A percentile compares a stretch with the other conserved stretches of the same genome.
Conservation (phyloP, 495 filamentous ascomycete genomes). For the Rusavskia elegans region DNA sequence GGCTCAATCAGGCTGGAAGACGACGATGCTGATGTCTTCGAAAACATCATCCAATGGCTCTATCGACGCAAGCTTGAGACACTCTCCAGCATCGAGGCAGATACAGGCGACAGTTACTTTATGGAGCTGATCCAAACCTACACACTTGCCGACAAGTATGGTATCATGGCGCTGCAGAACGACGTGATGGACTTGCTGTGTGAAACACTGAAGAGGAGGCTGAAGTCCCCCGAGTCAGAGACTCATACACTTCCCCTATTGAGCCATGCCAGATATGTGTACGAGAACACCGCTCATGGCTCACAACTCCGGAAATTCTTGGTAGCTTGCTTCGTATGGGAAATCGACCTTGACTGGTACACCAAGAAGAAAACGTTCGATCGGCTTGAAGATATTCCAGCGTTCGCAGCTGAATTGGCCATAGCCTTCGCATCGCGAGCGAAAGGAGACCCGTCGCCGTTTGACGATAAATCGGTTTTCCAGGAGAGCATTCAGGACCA, state of each 20-base stretch:
- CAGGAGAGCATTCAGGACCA: too few relatives aligned
- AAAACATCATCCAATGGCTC: constrained; percentile 10
- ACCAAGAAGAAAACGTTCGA: neutral
- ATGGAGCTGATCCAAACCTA: neutral
- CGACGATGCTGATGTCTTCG: constrained; percentile 2
- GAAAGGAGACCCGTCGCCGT: neutral
- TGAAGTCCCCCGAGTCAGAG: neutral
- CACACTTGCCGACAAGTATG: constrained; percentile 2
- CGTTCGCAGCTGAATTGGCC: neutral
- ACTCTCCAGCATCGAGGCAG: too few relatives aligned
- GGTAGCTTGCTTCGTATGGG: neutral
- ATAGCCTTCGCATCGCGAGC: neutral
- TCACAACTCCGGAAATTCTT: neutral
- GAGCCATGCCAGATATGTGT: neutral
- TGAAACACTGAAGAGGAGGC: neutral
- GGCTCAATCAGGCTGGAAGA: constrained; percentile 3
- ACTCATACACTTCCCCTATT: neutral
- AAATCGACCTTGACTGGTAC: neutral
- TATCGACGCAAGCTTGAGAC: neutral
- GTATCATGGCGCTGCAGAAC: neutral
- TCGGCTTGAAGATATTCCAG: neutral
- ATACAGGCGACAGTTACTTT: neutral
- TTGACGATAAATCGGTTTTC: too few relatives aligned
- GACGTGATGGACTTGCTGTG: neutral
- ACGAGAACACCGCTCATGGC: neutral